Base-by-base conservation (phyloP, 208 protist species). In the Trypanosomatidae sp. region DNA sequence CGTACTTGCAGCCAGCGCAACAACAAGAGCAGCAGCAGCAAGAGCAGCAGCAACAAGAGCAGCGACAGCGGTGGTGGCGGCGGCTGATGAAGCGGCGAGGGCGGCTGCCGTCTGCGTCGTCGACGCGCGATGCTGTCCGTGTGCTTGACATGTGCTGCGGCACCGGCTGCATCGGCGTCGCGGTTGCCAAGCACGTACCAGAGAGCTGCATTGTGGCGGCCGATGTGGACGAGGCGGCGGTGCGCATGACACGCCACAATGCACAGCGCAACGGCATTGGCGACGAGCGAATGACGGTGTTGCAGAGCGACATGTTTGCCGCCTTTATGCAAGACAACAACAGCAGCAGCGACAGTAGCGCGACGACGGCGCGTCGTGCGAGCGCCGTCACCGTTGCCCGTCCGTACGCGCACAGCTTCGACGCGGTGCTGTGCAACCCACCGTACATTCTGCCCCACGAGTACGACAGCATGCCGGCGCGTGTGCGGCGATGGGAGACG, bases 81-180 rank as follows among this genome's bases (percentile, higher is more conserved):
- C n/a, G n/a, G n/a, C 11, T 35, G n/a, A 35, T 35, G n/a, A 35
- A 35, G 30, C n/a, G 11, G 30, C n/a, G n/a, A 35, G 30, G 11
- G 11, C 11, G 30, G 30, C n/a, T n/a, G 30, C 11, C 30, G n/a
- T 35, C 30, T 15, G 30, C 30, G 11, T 35, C n/a, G n/a, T 35
- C 30, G 30, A 11, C 30, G n/a, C n/a, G 11, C n/a, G n/a, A 11
- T 35, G 30, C n/a, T 35, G 11, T 88, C 7, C 44, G 44, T 0
- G 66, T 93, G 22, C 64, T 93, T 6, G 85, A 93, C 49, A 67
- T 93, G 56, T 89, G 85, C 53, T 78, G 71, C 44, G 85, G 85
- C 44, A 90, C 80, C 6, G 85, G 85, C 20, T 93, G 85, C 56
- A 74, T 93, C 30, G 85, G 85, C 22, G 72, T 93, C 21, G 68